Base-by-base conservation (phyloP, 257 asterid species). In the Fraxinus quadrangulata region DNA sequence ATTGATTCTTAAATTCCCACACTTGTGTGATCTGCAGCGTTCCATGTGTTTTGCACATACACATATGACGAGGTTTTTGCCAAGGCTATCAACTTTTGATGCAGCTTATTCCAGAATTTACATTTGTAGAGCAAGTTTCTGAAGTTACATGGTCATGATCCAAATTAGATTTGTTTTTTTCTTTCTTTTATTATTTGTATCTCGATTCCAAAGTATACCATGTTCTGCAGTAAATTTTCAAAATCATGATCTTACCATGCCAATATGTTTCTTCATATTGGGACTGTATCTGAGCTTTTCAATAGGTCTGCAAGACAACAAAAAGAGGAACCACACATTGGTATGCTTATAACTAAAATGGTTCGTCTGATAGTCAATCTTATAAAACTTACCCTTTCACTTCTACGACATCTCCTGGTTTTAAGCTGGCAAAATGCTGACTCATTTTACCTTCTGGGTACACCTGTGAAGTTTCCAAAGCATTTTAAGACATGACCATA, bases 381-480 rank as follows among this genome's bases (percentile, higher is more conserved):
- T 77, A 59, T 40, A 77, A 67, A 63, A 81, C 90, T 87, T 78
- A 92, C 99, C 99, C 99, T 89, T 95, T 95, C 83, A 95, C 94
- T 86, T 92, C 97, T 40, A 95, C 83, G 51, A 89, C 95, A 87
- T 95, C 99, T 61, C 99, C 99, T n/a, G 99, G 96, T 54, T 89
- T 90, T 69, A 95, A 85, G 86, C 87, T 88, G 72, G 98, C 96
- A 85, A 92, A 92, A 82, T 92, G 99, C 86, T 91, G 99, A 79
- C 97, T 95, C 99, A 95, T 95, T 88, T 91, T 91, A 77, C 99
- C 99, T 81, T 95, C 98, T 67, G 98, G 99, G 79, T 95, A 95
- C 67, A 95, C 89, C 99, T 94, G 88, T 49, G 79, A 56, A 79
- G 80, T 6, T 66, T 59, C 21, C 82, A 75, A 75, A 72, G 71